Percentiles rank a stretch among this genome's conserved stretches.
These are phyloP conservation scores for Ustilago vetiveriae DNA, from an alignment of 1,284 basidiomycete genomes.

Conservation along the genomic window DNA sequence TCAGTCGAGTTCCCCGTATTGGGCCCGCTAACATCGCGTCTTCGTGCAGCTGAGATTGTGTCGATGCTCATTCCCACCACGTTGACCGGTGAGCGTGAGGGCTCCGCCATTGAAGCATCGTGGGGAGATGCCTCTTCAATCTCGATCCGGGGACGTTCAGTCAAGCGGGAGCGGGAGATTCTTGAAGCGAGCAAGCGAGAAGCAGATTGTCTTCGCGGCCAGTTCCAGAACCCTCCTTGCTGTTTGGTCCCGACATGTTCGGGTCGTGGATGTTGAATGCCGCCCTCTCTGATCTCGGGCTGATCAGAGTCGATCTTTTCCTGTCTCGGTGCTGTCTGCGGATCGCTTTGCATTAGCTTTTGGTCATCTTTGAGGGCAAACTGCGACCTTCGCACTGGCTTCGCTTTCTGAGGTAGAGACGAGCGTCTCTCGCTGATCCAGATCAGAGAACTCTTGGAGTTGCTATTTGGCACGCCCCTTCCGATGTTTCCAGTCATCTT, in stretches of 20 bases:
- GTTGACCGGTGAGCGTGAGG: not conserved
- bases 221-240: slow-evolving; percentile 4
- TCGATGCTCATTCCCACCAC: slow-evolving; percentile 14
- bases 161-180: not conserved
- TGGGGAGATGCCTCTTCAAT: not conserved
- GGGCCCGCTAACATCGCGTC: not conserved
- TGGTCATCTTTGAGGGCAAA: no score
- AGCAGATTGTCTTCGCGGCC: not conserved
- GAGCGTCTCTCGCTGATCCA: no score
- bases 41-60: not conserved
- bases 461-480: no score
- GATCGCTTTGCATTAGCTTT: no score
- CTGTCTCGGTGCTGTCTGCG: no score
- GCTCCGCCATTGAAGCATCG: not conserved
- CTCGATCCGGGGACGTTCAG: not conserved
- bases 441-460: no score
- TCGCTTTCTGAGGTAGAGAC: no score
- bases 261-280: not conserved
- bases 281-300: not conserved
- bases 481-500: no score
- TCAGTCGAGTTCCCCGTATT: slow-evolving; percentile 12
- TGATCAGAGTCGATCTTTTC: not conserved
- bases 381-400: no score
- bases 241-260: not conserved
- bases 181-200: not conserved